Conservation (phyloP, 2,329 filamentous ascomycete genomes). For the Diaporthe sp. region DNA sequence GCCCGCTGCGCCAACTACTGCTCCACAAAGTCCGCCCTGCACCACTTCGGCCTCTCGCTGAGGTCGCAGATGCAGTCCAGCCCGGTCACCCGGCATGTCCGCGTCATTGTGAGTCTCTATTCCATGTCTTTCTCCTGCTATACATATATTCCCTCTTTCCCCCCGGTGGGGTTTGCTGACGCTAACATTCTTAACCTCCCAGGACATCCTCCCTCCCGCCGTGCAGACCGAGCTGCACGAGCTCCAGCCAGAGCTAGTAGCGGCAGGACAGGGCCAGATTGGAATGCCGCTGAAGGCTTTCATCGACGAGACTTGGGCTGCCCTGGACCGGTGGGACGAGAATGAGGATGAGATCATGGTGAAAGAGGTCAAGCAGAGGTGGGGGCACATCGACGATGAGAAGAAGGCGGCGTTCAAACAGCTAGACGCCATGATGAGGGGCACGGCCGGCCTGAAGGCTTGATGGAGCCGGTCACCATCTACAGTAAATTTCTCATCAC, state of each 20-base stretch:
- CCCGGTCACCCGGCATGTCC: constrained; percentile 49
- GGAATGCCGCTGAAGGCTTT: constrained; percentile 49
- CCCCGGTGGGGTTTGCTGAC: background rate
- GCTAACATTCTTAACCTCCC: background rate
- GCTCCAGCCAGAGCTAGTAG: constrained; percentile 52
- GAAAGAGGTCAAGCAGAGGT: constrained; percentile 31
- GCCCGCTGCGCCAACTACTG: constrained; percentile 63
- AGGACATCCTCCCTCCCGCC: constrained; percentile 59
- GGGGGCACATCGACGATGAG: constrained; percentile 40
- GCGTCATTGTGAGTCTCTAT: constrained; percentile 52
- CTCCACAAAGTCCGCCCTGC: constrained; percentile 66
- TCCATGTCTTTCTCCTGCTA: background rate
- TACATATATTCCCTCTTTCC: background rate
- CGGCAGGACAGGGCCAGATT: constrained; percentile 45
- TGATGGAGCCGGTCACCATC: background rate
- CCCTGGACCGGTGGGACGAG: constrained; percentile 55
- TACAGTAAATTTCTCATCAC: too few species aligned
- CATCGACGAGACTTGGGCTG: constrained; percentile 58
- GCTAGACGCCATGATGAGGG: constrained; percentile 28
- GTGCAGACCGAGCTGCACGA: constrained; percentile 64
- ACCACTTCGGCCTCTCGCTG: constrained; percentile 55
- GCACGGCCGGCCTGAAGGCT: background rate
- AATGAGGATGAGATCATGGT: constrained; percentile 49
- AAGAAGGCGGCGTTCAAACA: constrained; percentile 40
- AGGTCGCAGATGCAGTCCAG: constrained; percentile 43